These are phyloP conservation scores for Nymphaea colorata DNA, from an alignment of 164 flowering plant species.

Conservation along the genomic window DNA sequence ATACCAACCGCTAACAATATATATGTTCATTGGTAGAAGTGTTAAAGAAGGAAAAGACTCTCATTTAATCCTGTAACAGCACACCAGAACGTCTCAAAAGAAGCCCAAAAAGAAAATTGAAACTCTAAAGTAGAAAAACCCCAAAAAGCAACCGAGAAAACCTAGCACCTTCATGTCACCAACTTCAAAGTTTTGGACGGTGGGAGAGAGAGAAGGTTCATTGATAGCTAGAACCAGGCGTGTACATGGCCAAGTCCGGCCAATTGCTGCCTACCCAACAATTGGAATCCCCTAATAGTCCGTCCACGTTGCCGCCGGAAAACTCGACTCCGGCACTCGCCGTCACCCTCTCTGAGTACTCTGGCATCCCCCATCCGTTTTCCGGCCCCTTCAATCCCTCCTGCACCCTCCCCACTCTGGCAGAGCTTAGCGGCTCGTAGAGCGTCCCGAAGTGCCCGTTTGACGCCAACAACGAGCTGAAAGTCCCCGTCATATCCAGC, in stretches of 20 bases:
- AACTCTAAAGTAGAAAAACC: not conserved
- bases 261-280: conserved; percentile 33
- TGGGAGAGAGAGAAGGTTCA: conserved; percentile 1
- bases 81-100: not conserved
- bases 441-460: conserved; percentile 26
- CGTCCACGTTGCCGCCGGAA: conserved; percentile 21
- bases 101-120: not conserved
- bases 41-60: not conserved
- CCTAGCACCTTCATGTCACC: not conserved
- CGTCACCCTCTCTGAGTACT: conserved; percentile 9
- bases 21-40: not conserved
- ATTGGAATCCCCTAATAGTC: conserved; percentile 22
- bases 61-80: not conserved
- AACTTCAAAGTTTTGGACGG: too few species aligned
- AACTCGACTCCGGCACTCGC: conserved; percentile 9
- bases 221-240: conserved; percentile 50
- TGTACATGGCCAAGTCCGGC: conserved; percentile 73
- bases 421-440: conserved; percentile 26
- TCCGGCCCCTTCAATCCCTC: conserved; percentile 1
- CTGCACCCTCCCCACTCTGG: not conserved
- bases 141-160: not conserved
- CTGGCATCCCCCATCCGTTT: conserved; percentile 14
- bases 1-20: too few species aligned
- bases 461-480: conserved; percentile 28
- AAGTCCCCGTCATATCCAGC: conserved; percentile 21